Conservation (phyloP, 1,284 basidiomycete genomes). For the Sanghuangporus baumii region DNA sequence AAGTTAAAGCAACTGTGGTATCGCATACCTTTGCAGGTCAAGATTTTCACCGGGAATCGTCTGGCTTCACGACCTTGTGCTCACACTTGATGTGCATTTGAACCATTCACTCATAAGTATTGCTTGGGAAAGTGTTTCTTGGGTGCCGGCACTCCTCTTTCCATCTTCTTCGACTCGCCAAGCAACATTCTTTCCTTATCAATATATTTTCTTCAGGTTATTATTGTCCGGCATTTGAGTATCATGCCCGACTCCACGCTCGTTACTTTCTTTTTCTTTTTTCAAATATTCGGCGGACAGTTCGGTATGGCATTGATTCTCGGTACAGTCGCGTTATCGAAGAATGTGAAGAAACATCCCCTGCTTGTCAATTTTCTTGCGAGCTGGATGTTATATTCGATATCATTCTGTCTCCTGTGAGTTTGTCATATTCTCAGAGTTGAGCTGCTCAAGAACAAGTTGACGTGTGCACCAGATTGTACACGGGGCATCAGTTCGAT, state of each 20-base stretch:
- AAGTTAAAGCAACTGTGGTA: neutral
- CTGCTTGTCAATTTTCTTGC: constrained; percentile 4
- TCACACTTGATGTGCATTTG: neutral
- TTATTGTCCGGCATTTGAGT: neutral
- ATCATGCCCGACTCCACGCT: neutral
- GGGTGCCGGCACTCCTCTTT: neutral
- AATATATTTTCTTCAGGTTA: neutral
- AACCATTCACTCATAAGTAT: neutral
- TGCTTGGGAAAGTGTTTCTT: neutral
- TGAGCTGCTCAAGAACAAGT: neutral
- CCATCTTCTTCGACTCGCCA: neutral
- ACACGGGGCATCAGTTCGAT: constrained; percentile 3
- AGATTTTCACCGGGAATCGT: neutral
- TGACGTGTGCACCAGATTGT: neutral
- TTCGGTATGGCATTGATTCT: constrained; percentile 2
- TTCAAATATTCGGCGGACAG: constrained; percentile 4
- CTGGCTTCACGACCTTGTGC: neutral
- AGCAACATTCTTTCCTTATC: neutral
- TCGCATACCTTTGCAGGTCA: neutral
- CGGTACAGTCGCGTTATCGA: neutral
- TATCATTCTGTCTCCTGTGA: constrained; percentile 7
- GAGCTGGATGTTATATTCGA: constrained; percentile 4
- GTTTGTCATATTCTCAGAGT: neutral
- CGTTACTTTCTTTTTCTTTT: neutral
- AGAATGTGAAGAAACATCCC: neutral